Percentiles rank a stretch among this genome's conserved stretches.
phyloP scores from a whole-genome alignment of 306 rosid genomes.

The Rosa lucieae region DNA sequence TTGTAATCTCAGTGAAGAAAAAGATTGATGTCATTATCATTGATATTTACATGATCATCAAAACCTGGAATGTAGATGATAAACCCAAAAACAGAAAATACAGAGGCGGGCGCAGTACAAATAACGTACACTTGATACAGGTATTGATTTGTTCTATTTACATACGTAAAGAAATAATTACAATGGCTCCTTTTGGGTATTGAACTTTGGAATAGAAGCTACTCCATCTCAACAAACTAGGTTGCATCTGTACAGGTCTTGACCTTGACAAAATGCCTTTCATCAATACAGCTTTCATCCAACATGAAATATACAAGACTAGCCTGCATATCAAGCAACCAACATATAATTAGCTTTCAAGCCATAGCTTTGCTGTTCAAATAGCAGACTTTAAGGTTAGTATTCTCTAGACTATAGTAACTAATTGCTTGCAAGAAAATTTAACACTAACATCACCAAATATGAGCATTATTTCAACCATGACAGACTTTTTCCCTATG shows the following conservation, averaged over 20 bases:
- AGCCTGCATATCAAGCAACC: constrained; percentile 31
- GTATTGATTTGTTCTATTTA: constrained; percentile 1
- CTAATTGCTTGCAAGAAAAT: neutral
- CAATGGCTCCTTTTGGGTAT: neutral
- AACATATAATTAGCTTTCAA: constrained; percentile 6
- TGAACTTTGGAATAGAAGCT: constrained; percentile 1
- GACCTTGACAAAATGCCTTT: constrained; percentile 13
- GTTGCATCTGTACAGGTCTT: constrained; percentile 37
- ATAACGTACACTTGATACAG: neutral
- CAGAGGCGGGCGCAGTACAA: neutral
- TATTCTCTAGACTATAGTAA: neutral
- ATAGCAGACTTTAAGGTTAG: neutral
- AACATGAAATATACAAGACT: constrained; percentile 16
- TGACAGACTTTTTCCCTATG: neutral
- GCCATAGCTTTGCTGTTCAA: neutral
- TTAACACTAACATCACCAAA: neutral
- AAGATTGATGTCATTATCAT: neutral
- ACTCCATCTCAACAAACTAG: constrained; percentile 4
- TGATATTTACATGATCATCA: constrained; percentile 3
- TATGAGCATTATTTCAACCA: neutral
- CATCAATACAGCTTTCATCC: constrained; percentile 12
- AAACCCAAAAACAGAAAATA: neutral
- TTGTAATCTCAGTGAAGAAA: neutral
- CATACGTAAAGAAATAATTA: neutral
- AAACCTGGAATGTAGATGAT: neutral